Base-by-base conservation (phyloP, 257 asterid species). In the Solanum megistacrolobum region DNA sequence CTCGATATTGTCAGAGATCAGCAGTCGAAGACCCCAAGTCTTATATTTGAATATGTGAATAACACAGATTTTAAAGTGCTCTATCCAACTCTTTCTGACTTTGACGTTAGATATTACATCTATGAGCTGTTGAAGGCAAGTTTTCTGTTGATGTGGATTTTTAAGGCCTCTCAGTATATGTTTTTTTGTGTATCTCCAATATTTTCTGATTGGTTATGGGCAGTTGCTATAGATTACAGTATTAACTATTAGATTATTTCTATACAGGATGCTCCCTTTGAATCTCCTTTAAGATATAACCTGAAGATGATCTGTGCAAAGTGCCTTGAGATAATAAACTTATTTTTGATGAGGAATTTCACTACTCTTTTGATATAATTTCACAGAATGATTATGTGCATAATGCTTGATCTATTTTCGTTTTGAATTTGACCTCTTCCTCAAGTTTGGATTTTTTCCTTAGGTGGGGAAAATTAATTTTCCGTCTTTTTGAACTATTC, bases 11-110 rank as follows among this genome's bases (percentile, higher is more conserved):
- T 85, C 65, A 68, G 87, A 72, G 87, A 85, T 85, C 87, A 85
- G 82, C 87, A 85, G 43, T 85, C 87, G 41, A 85, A 85, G 87
- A 85, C 87, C 41, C 87, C 87, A 68, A 85, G 87, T 41, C 82
- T 85, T 72, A 68, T 85, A 38, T 85, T 85, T 68, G 87, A 85
- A 85, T 85, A 85, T 27, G 87, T 85, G 87, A 85, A 85, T 68
- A 85, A 85, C 87, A 85, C 87, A 68, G 87, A 85, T 85, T 85
- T 85, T 85, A 85, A 85, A 85, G 87, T 85, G 43, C 87, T 85
- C 32, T 85, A 85, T 72, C 87, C 87, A 9, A 85, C 82, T 85
- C 87, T 85, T 36, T 68, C 87, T 6, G 87, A 85, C 68, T 85
- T 85, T 46, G 87, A 85, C 7, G 66, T 85, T 85, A 68, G 87